Evolutionary conservation across 345 rosid species (phyloP).

Genomic region (Cardamine resedifolia): DNA sequence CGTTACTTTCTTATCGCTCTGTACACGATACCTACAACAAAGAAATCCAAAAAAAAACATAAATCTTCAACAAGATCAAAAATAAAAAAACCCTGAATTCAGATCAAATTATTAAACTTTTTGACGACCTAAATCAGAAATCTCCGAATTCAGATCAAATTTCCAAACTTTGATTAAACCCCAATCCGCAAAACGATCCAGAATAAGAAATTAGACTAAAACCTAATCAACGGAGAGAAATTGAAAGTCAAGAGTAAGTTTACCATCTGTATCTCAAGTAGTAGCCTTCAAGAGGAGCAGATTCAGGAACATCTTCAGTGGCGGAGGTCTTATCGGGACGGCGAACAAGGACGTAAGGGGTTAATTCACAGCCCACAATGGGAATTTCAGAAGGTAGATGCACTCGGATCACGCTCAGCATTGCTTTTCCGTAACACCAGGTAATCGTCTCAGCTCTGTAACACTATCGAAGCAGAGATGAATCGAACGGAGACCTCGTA

Average conservation of each 20-base stretch:
- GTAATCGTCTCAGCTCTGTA: conserved; percentile 37
- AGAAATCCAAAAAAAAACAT: conserved; percentile 11
- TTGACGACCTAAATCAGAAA: background rate
- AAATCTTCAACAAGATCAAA: background rate
- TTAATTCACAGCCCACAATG: conserved; percentile 94
- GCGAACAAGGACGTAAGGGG: conserved; percentile 88
- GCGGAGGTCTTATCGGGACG: conserved; percentile 63
- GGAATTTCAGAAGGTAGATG: conserved; percentile 99
- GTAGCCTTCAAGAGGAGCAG: conserved; percentile 79
- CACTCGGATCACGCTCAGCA: conserved; percentile 97
- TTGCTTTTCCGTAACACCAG: conserved; percentile 54
- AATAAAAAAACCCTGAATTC: background rate
- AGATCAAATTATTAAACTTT: background rate
- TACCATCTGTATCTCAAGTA: conserved; percentile 94
- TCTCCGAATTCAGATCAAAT: background rate
- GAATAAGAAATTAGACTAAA: background rate
- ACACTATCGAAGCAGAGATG: conserved; percentile 35
- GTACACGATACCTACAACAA: conserved; percentile 79
- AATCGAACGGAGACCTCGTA: conserved; percentile 18
- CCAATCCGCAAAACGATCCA: conserved; percentile 7
- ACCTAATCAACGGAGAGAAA: background rate
- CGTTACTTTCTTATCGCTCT: conserved; percentile 88
- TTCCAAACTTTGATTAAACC: conserved; percentile 7
- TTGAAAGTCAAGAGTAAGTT: conserved; percentile 17
- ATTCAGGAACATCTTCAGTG: conserved; percentile 85